These are phyloP conservation scores for Calonectria multiphialidica DNA, from an alignment of 2,329 filamentous ascomycete species.

Conservation along the genomic window DNA sequence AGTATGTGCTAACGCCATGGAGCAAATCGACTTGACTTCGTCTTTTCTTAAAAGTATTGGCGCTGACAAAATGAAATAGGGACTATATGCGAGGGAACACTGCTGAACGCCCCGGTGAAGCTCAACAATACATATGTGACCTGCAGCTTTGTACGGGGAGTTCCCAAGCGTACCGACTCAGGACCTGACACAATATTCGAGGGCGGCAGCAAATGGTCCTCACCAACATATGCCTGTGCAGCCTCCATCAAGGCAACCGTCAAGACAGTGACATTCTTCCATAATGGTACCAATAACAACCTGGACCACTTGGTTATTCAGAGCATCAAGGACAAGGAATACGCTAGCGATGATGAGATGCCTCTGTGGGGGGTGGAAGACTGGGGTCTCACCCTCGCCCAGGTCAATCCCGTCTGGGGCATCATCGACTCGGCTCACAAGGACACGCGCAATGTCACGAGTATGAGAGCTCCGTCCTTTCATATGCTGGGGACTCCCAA, in stretches of 20 bases:
- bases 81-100: constrained; percentile 40
- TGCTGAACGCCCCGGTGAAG: constrained; percentile 49
- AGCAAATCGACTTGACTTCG: background rate
- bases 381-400: constrained; percentile 20
- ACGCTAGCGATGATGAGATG: constrained; percentile 43
- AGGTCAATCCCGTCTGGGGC: constrained; percentile 36
- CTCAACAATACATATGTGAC: constrained; percentile 52
- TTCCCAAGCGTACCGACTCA: constrained; percentile 50
- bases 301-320: constrained; percentile 50
- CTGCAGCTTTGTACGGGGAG: constrained; percentile 51
- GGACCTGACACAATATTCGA: constrained; percentile 51
- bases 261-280: constrained; percentile 57
- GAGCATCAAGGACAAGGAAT: constrained; percentile 52
- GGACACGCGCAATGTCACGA: constrained; percentile 28
- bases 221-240: constrained; percentile 58
- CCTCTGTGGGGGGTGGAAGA: constrained; percentile 52
- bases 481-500: constrained; percentile 24
- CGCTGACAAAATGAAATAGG: background rate
- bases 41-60: background rate
- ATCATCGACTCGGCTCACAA: constrained; percentile 32
- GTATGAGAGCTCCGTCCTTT: constrained; percentile 24
- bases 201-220: constrained; percentile 54
- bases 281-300: constrained; percentile 52
- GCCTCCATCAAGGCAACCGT: constrained; percentile 55
- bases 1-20: background rate